Conservation (phyloP, 345 rosid species). For the Brassica cretica region DNA sequence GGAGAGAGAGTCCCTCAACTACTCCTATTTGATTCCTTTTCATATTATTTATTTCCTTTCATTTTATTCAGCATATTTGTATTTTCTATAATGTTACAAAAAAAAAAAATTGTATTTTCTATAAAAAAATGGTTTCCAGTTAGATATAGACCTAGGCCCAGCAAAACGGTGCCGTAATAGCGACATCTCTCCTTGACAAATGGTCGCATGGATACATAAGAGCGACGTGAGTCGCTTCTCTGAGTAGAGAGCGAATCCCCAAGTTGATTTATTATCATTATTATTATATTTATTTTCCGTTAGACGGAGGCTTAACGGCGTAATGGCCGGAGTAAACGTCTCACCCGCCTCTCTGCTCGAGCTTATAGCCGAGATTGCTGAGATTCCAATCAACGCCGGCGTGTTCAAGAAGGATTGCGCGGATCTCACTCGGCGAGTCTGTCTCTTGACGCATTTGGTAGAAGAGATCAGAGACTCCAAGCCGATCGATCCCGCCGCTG, state of each 20-base stretch:
- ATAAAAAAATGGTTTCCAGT: background rate
- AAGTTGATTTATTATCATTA: background rate
- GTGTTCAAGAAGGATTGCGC: constrained; percentile 70
- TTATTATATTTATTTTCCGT: background rate
- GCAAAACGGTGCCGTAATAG: constrained; percentile 38
- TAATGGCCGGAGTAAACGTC: constrained; percentile 28
- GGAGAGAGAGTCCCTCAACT: background rate
- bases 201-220: constrained; percentile 34
- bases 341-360: constrained; percentile 24
- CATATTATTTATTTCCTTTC: background rate
- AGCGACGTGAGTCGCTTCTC: constrained; percentile 30
- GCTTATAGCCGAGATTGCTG: constrained; percentile 39
- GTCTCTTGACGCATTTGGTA: constrained; percentile 70
- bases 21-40: background rate
- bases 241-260: constrained; percentile 34
- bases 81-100: background rate
- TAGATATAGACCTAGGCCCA: constrained; percentile 24
- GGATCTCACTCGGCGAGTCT: constrained; percentile 81
- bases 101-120: background rate
- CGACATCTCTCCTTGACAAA: constrained; percentile 26
- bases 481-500: constrained; percentile 32
- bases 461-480: constrained; percentile 72
- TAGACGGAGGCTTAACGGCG: constrained; percentile 32
- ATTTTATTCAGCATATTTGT: background rate
- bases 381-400: constrained; percentile 29